Evolutionary conservation across 306 rosid species (phyloP), one percentile per base, ranked within the genome.

Genomic region (Vigna trinervia): DNA sequence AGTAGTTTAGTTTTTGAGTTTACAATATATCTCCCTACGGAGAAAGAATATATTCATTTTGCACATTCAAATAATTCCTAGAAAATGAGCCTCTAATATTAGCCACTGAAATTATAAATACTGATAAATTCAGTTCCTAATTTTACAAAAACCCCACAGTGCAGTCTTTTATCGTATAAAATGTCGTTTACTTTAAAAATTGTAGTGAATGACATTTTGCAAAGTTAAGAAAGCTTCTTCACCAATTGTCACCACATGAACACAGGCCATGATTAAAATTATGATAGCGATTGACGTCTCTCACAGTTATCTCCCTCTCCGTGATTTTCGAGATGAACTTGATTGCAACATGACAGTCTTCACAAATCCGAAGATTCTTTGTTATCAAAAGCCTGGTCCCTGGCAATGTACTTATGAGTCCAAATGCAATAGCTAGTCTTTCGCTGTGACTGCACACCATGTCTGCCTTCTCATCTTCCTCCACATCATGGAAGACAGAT

Each of bases 221-320:
- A 4, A 8, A 8, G 69, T 36, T 38, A 36, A 38, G 46, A 62
- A 62, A 12, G 26, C 45, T 67, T 34, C 14, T 20, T 86, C 85
- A 91, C 96, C 96, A 91, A 63, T 43, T 85, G 82, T 89, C 93
- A 77, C 88, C 89, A 71, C 93, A 89, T 11, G 92, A 87, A 71
- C 96, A 89, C 6, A 63, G 22, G 13, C 92, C 96, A 58, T 84
- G 88, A 50, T 82, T 84, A 73, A 89, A 92, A 83, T 86, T 89
- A 77, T 92, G 97, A 77, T 92, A 92, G 13, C 93, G 90, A 78
- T 92, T 92, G 30, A 92, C 93, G 26, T 92, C 97, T 79, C 97
- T 85, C 47, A 92, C 67, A 3, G 86, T 89, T 43, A 92, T 84
- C 78, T 89, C 95, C 85, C 97, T 85, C 63, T 81, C 85, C 0